phyloP scores from a whole-genome alignment of 192 early-diverging fungal genomes.

The Dispira simplex region DNA sequence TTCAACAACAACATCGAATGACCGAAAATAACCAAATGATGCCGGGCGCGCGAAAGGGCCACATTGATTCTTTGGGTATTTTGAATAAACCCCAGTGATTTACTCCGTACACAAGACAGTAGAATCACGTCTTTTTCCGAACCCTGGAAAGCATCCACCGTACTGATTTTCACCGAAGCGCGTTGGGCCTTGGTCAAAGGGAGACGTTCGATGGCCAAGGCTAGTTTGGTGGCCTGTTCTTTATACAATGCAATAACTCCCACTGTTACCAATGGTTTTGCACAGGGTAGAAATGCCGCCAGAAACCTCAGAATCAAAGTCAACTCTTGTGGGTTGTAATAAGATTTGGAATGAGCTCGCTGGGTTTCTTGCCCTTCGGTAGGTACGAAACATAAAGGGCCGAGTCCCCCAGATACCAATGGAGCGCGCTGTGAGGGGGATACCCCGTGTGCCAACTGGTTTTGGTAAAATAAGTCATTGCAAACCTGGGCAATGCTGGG shows the following conservation, averaged over 20 bases:
- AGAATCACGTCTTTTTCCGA: slow-evolving; percentile 34
- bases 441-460: slow-evolving; percentile 20
- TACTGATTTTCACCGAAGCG: slow-evolving; percentile 25
- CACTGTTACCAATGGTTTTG: slow-evolving; percentile 17
- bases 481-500: slow-evolving; percentile 27
- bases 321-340: slow-evolving; percentile 26
- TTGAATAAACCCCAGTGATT: slow-evolving; percentile 30
- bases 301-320: slow-evolving; percentile 22
- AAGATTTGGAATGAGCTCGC: slow-evolving; percentile 24
- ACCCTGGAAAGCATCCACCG: slow-evolving; percentile 40
- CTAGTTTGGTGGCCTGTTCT: slow-evolving; percentile 1
- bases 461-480: slow-evolving; percentile 27
- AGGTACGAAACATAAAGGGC: slow-evolving; percentile 27
- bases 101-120: slow-evolving; percentile 29
- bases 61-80: slow-evolving; percentile 34
- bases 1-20: background rate
- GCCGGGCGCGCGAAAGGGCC: slow-evolving; percentile 30
- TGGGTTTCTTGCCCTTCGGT: slow-evolving; percentile 23
- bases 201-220: slow-evolving; percentile 15
- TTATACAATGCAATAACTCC: slow-evolving; percentile 27
- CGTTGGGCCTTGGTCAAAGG: slow-evolving; percentile 12
- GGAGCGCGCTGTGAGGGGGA: slow-evolving; percentile 14
- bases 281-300: slow-evolving; percentile 13
- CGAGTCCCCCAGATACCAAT: slow-evolving; percentile 16
- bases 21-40: slow-evolving; percentile 12